Evolutionary conservation across 345 rosid genomes (phyloP).

Genomic region (Sisymbrium altissimum): DNA sequence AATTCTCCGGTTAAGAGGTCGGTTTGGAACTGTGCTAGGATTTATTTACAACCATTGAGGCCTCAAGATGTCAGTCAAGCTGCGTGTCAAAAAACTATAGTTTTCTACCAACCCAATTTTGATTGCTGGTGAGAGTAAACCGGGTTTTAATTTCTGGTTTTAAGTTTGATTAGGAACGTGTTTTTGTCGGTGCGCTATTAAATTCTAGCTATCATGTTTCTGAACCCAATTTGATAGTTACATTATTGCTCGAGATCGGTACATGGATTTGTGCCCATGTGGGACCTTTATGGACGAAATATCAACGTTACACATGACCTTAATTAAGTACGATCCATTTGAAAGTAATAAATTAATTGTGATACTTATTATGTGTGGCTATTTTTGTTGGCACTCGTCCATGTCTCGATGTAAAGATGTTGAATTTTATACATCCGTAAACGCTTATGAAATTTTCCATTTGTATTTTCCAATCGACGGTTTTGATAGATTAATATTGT

Average conservation of each 20-base stretch:
- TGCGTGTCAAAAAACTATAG: background rate
- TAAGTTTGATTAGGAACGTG: background rate
- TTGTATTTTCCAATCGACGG: background rate
- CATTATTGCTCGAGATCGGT: constrained; percentile 12
- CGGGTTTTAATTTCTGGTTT: constrained; percentile 6
- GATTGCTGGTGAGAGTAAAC: constrained; percentile 20
- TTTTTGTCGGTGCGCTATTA: constrained; percentile 26
- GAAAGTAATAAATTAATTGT: too few relatives aligned
- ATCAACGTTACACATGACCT: constrained; percentile 11
- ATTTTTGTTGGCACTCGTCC: too few relatives aligned
- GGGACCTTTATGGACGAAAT: constrained; percentile 7
- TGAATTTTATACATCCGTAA: background rate
- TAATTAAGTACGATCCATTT: background rate
- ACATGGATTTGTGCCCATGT: constrained; percentile 6
- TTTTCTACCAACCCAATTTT: constrained; percentile 7
- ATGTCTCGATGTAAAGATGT: too few relatives aligned
- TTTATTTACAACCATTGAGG: background rate
- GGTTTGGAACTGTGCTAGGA: background rate
- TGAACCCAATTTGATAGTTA: constrained; percentile 7
- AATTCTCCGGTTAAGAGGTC: constrained; percentile 38
- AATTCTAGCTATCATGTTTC: constrained; percentile 21
- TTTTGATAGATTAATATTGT: background rate
- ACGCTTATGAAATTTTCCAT: background rate
- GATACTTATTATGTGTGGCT: too few relatives aligned
- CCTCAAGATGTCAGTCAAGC: background rate